Percentiles rank a stretch among this genome's conserved stretches.
phyloP scores from a whole-genome alignment of 352 stramenopile species.

The Globisporangium takayamanum region DNA sequence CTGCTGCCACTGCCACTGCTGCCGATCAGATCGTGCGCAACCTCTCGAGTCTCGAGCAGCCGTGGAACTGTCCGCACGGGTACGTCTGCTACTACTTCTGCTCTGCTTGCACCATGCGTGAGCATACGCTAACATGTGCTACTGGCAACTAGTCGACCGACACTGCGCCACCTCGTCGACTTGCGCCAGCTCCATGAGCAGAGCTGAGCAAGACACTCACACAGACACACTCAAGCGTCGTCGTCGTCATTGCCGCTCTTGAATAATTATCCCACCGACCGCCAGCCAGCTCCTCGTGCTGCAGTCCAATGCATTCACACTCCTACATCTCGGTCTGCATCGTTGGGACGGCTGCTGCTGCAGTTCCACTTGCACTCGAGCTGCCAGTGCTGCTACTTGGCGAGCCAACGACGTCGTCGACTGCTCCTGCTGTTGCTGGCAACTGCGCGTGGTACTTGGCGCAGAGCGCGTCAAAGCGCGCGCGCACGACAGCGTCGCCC shows the following conservation, averaged over 20 bases:
- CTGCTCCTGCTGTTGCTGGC: not conserved
- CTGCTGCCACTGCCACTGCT: not conserved
- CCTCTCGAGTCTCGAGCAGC: constrained; percentile 87
- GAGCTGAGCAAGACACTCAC: constrained; percentile 3
- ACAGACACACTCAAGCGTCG: no score
- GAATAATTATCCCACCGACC: no score
- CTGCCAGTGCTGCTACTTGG: no score
- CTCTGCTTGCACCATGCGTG: not conserved
- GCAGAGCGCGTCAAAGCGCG: constrained; percentile 36
- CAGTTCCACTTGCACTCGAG: no score
- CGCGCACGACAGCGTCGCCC: constrained; percentile 18
- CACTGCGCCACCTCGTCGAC: constrained; percentile 68
- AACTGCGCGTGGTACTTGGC: constrained; percentile 45
- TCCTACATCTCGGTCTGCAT: no score
- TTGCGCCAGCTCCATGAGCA: constrained; percentile 33
- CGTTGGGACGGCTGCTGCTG: no score
- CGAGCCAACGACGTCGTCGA: no score
- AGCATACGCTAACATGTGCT: not conserved
- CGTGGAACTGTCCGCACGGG: constrained; percentile 95
- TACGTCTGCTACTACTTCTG: constrained; percentile 12
- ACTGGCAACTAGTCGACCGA: constrained; percentile 40
- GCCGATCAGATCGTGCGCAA: constrained; percentile 72
- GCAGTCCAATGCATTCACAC: no score
- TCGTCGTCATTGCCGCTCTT: no score
- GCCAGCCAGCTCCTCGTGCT: no score